phyloP scores from a whole-genome alignment of 148 eudicot genomes.

The Drosera capensis region DNA sequence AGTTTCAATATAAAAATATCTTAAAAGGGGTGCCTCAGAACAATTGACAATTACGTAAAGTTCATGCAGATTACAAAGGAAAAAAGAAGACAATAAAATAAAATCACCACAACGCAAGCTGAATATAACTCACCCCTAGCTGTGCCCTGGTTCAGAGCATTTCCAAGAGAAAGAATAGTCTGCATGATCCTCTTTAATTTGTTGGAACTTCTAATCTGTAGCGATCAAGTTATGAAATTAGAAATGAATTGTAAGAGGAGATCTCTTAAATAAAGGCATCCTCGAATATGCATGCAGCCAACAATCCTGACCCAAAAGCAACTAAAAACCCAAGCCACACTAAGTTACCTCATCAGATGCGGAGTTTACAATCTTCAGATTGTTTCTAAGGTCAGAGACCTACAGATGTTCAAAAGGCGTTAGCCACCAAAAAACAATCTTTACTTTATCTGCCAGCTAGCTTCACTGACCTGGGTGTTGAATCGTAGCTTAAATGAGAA shows the following conservation, averaged over 20 bases:
- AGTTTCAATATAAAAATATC: no score
- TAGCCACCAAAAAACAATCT: neutral
- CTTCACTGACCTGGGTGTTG: slow-evolving; percentile 52
- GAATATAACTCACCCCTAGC: slow-evolving; percentile 60
- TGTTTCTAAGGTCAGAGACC: slow-evolving; percentile 74
- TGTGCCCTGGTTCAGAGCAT: slow-evolving; percentile 92
- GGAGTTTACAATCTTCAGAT: slow-evolving; percentile 44
- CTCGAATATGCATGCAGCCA: neutral
- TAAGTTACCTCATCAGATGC: slow-evolving; percentile 68
- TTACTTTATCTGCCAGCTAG: neutral
- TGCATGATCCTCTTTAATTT: slow-evolving; percentile 78
- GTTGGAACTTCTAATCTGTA: slow-evolving; percentile 65
- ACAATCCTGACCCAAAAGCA: neutral
- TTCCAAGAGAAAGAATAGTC: slow-evolving; percentile 81
- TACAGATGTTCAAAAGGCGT: slow-evolving; percentile 10
- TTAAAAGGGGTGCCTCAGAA: no score
- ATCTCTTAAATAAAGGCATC: neutral
- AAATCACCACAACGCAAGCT: neutral
- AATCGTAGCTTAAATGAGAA: slow-evolving; percentile 89
- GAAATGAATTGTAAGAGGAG: neutral
- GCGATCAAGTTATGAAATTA: slow-evolving; percentile 5
- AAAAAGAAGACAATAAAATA: no score
- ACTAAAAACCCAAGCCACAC: neutral
- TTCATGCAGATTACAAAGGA: neutral
- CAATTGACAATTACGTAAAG: neutral